phyloP scores from a whole-genome alignment of 2,329 filamentous ascomycete genomes.

The Diplodia corticola region DNA sequence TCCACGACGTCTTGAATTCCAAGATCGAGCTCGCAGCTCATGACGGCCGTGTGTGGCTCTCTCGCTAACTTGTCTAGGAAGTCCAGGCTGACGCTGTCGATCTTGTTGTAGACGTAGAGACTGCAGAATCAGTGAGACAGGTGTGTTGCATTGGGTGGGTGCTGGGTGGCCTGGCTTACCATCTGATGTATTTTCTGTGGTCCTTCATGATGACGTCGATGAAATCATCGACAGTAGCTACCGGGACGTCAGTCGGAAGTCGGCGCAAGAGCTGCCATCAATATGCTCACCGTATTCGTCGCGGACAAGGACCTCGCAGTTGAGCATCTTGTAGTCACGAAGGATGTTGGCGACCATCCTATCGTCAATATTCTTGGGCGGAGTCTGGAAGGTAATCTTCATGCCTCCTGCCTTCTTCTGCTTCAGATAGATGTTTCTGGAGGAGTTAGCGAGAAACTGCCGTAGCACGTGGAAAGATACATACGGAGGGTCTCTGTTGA shows the following conservation, averaged over 20 bases:
- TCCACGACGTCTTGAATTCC: slow-evolving; percentile 93
- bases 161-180: slow-evolving; percentile 30
- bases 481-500: slow-evolving; percentile 81
- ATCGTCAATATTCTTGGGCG: slow-evolving; percentile 90
- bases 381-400: slow-evolving; percentile 93
- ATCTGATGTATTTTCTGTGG: slow-evolving; percentile 94
- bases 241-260: slow-evolving; percentile 7
- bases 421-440: slow-evolving; percentile 94
- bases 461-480: slow-evolving; percentile 49
- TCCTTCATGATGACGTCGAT: slow-evolving; percentile 99
- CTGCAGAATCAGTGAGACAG: slow-evolving; percentile 39
- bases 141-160: neutral
- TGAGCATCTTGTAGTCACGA: slow-evolving; percentile 97
- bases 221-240: slow-evolving; percentile 92
- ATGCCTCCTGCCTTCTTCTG: slow-evolving; percentile 93
- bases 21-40: slow-evolving; percentile 95
- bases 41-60: slow-evolving; percentile 91
- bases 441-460: slow-evolving; percentile 37
- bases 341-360: slow-evolving; percentile 98
- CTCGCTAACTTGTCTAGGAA: slow-evolving; percentile 89
- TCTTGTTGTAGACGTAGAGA: slow-evolving; percentile 99
- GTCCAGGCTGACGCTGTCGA: slow-evolving; percentile 90
- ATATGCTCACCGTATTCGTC: slow-evolving; percentile 72
- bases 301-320: slow-evolving; percentile 92
- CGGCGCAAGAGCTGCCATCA: neutral